Percentiles rank a stretch among this genome's conserved stretches.
Evolutionary conservation across 1,284 basidiomycete species (phyloP).

Genomic region (Hemileia vastatrix): DNA sequence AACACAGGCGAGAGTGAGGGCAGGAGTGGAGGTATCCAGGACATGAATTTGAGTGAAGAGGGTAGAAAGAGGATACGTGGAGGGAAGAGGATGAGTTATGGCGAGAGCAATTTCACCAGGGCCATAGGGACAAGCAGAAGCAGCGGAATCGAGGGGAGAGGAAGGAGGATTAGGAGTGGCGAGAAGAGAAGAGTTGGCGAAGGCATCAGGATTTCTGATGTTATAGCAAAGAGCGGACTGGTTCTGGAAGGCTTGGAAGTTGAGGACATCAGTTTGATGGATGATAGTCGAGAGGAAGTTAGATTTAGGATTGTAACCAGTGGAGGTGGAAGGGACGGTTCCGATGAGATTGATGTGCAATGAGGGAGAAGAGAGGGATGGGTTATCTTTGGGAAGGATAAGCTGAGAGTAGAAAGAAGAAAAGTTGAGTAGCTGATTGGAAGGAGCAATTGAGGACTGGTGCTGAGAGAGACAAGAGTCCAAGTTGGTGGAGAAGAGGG

Average conservation of each 20-base stretch:
- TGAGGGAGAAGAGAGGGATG: background rate
- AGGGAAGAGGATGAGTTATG: conserved; percentile 1
- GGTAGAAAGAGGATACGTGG: background rate
- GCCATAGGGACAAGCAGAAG: conserved; percentile 20
- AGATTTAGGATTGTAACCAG: conserved; percentile 12
- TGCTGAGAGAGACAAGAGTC: conserved; percentile 11
- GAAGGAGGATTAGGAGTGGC: background rate
- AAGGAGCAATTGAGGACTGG: background rate
- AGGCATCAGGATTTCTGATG: conserved; percentile 4
- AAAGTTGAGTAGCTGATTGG: conserved; percentile 12
- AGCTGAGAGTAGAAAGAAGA: conserved; percentile 1
- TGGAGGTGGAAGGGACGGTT: background rate
- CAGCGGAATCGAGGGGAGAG: background rate
- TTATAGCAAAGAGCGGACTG: conserved; percentile 17
- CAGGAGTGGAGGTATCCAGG: conserved; percentile 17
- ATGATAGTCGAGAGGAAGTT: conserved; percentile 19
- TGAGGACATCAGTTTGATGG: conserved; percentile 3
- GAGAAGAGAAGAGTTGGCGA: background rate
- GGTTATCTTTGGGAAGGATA: background rate
- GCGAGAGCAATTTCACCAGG: conserved; percentile 14
- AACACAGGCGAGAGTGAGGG: conserved; percentile 18
- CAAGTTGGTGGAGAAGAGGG: too few relatives aligned
- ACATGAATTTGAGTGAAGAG: conserved; percentile 12
- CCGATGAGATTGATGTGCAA: conserved; percentile 4
- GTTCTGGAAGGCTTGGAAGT: conserved; percentile 15